Conservation (phyloP, 2,329 filamentous ascomycete species). For the Aureobasidium sp. region DNA sequence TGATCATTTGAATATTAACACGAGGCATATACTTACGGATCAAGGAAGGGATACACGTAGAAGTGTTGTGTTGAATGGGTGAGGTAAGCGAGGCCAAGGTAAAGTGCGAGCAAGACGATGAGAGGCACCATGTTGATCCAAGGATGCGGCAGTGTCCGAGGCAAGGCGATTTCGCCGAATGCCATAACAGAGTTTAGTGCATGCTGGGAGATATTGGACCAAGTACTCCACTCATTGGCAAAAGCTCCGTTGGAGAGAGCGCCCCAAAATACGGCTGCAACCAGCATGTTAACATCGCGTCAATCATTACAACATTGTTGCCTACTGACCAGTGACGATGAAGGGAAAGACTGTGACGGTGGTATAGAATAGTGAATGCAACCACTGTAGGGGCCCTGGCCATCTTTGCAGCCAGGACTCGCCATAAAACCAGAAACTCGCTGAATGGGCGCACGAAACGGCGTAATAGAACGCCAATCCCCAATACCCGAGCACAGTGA, state of each 20-base stretch:
- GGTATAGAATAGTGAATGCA: slow-evolving; percentile 36
- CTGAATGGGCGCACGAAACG: slow-evolving; percentile 60
- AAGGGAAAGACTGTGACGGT: slow-evolving; percentile 38
- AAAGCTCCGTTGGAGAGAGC: slow-evolving; percentile 32
- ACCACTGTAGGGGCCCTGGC: slow-evolving; percentile 30
- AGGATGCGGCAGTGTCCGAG: slow-evolving; percentile 56
- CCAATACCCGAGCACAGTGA: slow-evolving; percentile 78
- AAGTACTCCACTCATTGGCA: slow-evolving; percentile 29
- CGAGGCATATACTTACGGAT: slow-evolving; percentile 38
- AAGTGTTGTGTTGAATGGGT: slow-evolving; percentile 62
- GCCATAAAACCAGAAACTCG: slow-evolving; percentile 48
- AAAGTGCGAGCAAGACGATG: slow-evolving; percentile 62
- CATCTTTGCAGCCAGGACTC: slow-evolving; percentile 33
- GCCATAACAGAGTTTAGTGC: slow-evolving; percentile 66
- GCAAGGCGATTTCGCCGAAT: slow-evolving; percentile 65
- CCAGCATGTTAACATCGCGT: neutral
- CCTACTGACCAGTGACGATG: slow-evolving; percentile 36
- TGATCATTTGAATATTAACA: neutral
- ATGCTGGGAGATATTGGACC: slow-evolving; percentile 66
- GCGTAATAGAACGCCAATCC: slow-evolving; percentile 73
- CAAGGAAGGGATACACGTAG: slow-evolving; percentile 74
- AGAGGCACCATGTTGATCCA: slow-evolving; percentile 62
- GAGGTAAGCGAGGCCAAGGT: slow-evolving; percentile 67
- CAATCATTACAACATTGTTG: slow-evolving; percentile 1
- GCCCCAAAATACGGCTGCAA: slow-evolving; percentile 38